phyloP scores from a whole-genome alignment of 2,329 filamentous ascomycete species.

The Claviceps africana region DNA sequence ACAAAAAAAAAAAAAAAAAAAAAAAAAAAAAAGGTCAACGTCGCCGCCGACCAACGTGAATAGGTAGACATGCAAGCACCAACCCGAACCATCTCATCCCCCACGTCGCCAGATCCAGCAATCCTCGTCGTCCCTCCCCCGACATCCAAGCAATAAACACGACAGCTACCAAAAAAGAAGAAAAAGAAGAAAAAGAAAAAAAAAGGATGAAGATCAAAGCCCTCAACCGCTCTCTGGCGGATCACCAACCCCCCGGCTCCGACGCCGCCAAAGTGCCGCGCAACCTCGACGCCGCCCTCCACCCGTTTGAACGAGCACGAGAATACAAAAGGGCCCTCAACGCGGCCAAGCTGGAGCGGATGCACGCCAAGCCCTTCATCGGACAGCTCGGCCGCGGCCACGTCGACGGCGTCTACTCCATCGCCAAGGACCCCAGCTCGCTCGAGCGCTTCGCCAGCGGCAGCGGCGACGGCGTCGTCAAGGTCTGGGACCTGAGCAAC shows the following conservation, averaged over 20 bases:
- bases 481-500: conserved; percentile 71
- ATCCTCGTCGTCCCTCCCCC: too few species aligned
- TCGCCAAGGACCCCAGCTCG: conserved; percentile 66
- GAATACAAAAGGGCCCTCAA: conserved; percentile 50
- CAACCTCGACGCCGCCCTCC: conserved; percentile 70
- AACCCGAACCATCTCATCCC: neutral
- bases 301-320: conserved; percentile 80
- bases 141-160: too few species aligned
- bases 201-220: conserved; percentile 45
- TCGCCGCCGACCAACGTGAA: neutral
- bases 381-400: conserved; percentile 80
- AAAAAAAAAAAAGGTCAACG: too few species aligned
- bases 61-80: neutral
- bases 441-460: conserved; percentile 67
- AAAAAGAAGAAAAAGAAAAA: neutral
- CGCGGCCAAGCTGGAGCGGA: conserved; percentile 84
- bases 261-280: conserved; percentile 50
- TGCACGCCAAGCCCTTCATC: conserved; percentile 66
- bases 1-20: too few species aligned
- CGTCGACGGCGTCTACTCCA: conserved; percentile 71
- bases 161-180: too few species aligned
- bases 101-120: neutral
- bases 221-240: conserved; percentile 49
- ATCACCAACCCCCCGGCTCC: conserved; percentile 53
- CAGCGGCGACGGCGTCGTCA: conserved; percentile 83